A percentile compares a stretch with the other conserved stretches of the same genome.
These are phyloP conservation scores for Grigorovia jiainica DNA, from an alignment of 805 yeast genomes.

Conservation along the genomic window DNA sequence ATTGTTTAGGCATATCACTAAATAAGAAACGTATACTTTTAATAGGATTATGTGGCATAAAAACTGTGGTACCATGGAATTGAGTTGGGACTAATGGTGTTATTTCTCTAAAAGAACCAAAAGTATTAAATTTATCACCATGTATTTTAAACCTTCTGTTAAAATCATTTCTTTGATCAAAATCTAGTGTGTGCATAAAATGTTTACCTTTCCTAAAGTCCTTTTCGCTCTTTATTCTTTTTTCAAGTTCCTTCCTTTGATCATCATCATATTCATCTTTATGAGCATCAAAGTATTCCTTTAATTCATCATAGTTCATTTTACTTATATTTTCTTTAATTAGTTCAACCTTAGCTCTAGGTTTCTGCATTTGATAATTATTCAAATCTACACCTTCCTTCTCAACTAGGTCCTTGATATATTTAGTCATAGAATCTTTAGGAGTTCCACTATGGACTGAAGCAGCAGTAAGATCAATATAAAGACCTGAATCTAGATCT, in stretches of 20 bases:
- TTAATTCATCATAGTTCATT: constrained; percentile 5
- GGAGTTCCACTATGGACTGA: constrained; percentile 33
- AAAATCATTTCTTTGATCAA: constrained; percentile 28
- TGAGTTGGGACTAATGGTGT: constrained; percentile 42
- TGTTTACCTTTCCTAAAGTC: neutral
- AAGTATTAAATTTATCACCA: constrained; percentile 56
- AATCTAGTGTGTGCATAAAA: constrained; percentile 15
- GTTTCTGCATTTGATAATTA: neutral
- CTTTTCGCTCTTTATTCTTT: constrained; percentile 5
- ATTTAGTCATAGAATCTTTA: neutral
- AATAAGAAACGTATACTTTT: constrained; percentile 42
- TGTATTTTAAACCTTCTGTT: constrained; percentile 29
- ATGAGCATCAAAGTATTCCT: constrained; percentile 7
- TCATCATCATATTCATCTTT: constrained; percentile 7
- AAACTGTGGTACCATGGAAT: constrained; percentile 51
- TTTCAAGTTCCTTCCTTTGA: constrained; percentile 6
- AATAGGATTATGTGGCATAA: constrained; percentile 41
- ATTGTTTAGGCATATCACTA: constrained; percentile 28
- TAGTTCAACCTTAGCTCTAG: no score
- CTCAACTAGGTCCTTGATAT: neutral
- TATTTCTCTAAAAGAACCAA: constrained; percentile 38
- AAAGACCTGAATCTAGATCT: constrained; percentile 59
- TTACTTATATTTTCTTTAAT: neutral
- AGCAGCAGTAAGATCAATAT: constrained; percentile 63
- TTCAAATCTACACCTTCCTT: neutral